phyloP scores from a whole-genome alignment of 257 asterid genomes.

The Scutellaria barbata region DNA sequence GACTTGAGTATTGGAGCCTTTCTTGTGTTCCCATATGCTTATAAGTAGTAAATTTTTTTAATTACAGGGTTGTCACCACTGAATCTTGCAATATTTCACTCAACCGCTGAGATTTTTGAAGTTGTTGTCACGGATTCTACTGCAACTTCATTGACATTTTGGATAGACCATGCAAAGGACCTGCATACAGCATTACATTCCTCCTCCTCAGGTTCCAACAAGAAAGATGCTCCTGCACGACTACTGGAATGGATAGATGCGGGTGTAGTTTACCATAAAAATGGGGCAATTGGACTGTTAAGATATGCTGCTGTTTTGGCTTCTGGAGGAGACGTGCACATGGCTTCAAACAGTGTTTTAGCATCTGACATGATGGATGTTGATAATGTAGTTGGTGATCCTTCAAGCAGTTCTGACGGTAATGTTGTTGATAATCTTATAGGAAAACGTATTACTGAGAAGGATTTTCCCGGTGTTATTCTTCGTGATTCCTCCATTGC shows the following conservation, averaged over 20 bases:
- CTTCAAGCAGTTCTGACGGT: conserved; percentile 75
- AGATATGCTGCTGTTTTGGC: conserved; percentile 58
- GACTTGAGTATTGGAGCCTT: conserved; percentile 26
- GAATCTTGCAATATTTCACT: conserved; percentile 80
- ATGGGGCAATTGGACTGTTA: conserved; percentile 57
- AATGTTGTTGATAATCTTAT: conserved; percentile 80
- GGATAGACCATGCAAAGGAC: conserved; percentile 45
- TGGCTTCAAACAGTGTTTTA: conserved; percentile 84
- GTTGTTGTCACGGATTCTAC: conserved; percentile 85
- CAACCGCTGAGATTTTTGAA: conserved; percentile 92
- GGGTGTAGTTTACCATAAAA: conserved; percentile 91
- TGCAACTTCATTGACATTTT: conserved; percentile 71
- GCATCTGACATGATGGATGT: conserved; percentile 95
- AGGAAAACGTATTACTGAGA: conserved; percentile 91
- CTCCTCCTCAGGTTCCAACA: conserved; percentile 46
- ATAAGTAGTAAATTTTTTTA: conserved; percentile 28
- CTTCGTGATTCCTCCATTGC: conserved; percentile 88
- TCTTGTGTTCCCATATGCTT: conserved; percentile 28
- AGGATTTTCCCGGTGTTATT: conserved; percentile 86
- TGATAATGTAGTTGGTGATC: conserved; percentile 86
- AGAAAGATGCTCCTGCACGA: conserved; percentile 94
- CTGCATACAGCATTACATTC: conserved; percentile 43
- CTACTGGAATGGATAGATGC: conserved; percentile 98
- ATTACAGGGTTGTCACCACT: conserved; percentile 75
- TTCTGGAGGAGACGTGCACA: conserved; percentile 94